A percentile compares a stretch with the other conserved stretches of the same genome.
phyloP scores from a whole-genome alignment of 202 grass and related monocot genomes.

The Schoenoplectus triqueter region DNA sequence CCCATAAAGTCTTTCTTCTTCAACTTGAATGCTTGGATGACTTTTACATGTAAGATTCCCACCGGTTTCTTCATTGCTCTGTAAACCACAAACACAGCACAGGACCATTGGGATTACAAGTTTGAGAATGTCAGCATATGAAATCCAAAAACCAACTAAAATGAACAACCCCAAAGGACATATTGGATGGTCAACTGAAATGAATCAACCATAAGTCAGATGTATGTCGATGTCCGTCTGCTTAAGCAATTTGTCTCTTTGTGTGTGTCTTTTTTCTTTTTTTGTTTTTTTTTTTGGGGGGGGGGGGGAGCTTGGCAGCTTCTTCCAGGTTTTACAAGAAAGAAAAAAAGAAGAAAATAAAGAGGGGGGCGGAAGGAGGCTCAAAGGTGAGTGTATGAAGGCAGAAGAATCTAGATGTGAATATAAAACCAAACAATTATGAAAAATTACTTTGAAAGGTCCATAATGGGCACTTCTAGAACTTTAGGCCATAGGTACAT shows the following conservation, averaged over 20 bases:
- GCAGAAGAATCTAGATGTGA: no score
- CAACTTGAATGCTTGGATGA: slow-evolving; percentile 58
- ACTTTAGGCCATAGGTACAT: slow-evolving; percentile 89
- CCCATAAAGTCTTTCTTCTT: slow-evolving; percentile 72
- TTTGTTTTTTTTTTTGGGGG: not conserved
- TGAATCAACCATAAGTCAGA: not conserved
- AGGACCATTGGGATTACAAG: not conserved
- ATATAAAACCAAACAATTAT: no score
- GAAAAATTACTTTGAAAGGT: slow-evolving; percentile 61
- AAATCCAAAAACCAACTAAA: not conserved
- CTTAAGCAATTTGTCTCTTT: not conserved
- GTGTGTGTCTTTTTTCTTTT: not conserved
- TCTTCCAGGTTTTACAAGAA: not conserved
- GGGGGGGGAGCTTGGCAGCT: no score
- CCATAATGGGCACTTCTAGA: slow-evolving; percentile 76
- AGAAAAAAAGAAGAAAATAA: no score
- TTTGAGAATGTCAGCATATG: not conserved
- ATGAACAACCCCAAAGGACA: not conserved
- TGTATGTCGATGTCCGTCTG: not conserved
- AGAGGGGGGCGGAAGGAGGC: not conserved
- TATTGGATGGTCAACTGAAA: not conserved
- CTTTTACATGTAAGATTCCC: slow-evolving; percentile 62
- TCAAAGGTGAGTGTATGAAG: not conserved
- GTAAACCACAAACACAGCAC: not conserved
- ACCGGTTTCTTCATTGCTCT: slow-evolving; percentile 68